phyloP scores from a whole-genome alignment of 108 stramenopile species.

The Conticribra weissflogii region DNA sequence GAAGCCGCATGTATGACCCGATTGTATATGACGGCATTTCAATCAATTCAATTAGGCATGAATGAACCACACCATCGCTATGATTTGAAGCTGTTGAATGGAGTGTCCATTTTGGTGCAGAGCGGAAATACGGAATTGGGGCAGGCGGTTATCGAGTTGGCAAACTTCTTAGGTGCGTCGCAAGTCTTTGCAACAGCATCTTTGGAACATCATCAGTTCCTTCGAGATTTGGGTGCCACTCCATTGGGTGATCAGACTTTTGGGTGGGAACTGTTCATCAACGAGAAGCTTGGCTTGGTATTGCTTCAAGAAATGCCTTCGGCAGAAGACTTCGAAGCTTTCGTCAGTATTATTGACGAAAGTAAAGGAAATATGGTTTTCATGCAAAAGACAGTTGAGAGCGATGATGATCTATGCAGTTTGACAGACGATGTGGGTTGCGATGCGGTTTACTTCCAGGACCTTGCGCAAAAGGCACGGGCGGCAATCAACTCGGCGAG shows the following conservation, averaged over 20 bases:
- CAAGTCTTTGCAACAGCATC: slow-evolving; percentile 47
- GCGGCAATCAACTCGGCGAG: slow-evolving; percentile 26
- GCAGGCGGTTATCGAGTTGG: slow-evolving; percentile 42
- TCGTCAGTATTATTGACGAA: slow-evolving; percentile 24
- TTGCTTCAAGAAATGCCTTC: slow-evolving; percentile 40
- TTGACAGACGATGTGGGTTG: slow-evolving; percentile 23
- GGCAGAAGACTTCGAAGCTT: slow-evolving; percentile 36
- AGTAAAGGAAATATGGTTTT: slow-evolving; percentile 17
- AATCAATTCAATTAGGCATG: slow-evolving; percentile 34
- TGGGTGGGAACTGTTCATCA: slow-evolving; percentile 34
- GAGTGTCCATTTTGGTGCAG: slow-evolving; percentile 42
- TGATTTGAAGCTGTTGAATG: slow-evolving; percentile 17
- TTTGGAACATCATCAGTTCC: slow-evolving; percentile 24
- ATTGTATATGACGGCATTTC: slow-evolving; percentile 45
- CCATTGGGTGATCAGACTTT: slow-evolving; percentile 38
- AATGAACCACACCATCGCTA: slow-evolving; percentile 36
- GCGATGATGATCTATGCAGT: slow-evolving; percentile 7
- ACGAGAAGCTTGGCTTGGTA: slow-evolving; percentile 25
- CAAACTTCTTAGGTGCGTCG: slow-evolving; percentile 21
- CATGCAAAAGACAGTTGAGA: slow-evolving; percentile 14
- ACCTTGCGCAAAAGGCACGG: slow-evolving; percentile 31
- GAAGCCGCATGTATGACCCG: slow-evolving; percentile 38
- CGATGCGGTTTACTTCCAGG: slow-evolving; percentile 12
- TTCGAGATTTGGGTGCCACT: slow-evolving; percentile 28
- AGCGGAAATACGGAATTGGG: slow-evolving; percentile 50